Conservation (phyloP, 2,329 filamentous ascomycete genomes). For the Epichloe sylvatica region DNA sequence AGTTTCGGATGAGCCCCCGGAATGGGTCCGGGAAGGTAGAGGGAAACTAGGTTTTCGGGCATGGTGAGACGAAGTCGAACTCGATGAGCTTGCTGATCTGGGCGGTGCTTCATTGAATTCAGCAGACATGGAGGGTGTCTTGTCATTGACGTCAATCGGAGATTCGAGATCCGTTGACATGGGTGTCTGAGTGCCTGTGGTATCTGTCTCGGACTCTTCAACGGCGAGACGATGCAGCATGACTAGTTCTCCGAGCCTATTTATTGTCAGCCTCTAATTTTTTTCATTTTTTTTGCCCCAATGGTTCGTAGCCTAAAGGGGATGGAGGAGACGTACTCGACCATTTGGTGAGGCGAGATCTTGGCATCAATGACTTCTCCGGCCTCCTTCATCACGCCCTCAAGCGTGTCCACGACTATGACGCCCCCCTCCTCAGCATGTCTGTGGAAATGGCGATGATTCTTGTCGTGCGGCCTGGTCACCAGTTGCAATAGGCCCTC, state of each 20-base stretch:
- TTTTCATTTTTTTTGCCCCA: background rate
- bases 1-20: conserved; percentile 17
- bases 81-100: conserved; percentile 18
- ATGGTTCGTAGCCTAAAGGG: background rate
- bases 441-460: conserved; percentile 50
- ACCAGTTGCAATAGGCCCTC: conserved; percentile 58
- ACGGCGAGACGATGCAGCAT: conserved; percentile 38
- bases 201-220: conserved; percentile 25
- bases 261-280: background rate
- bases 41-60: conserved; percentile 20
- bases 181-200: conserved; percentile 15
- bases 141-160: conserved; percentile 19
- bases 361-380: conserved; percentile 76
- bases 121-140: conserved; percentile 26
- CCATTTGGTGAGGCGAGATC: conserved; percentile 58
- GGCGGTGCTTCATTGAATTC: conserved; percentile 20
- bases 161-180: conserved; percentile 6
- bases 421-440: conserved; percentile 50
- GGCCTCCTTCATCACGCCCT: conserved; percentile 67
- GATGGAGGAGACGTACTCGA: conserved; percentile 46
- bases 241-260: conserved; percentile 61
- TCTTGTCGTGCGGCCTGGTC: conserved; percentile 28
- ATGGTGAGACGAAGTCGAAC: conserved; percentile 15
- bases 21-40: conserved; percentile 18
- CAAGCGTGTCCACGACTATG: conserved; percentile 61